These are phyloP conservation scores for Aspergillus baeticus DNA, from an alignment of 495 filamentous ascomycete genomes.

Conservation along the genomic window DNA sequence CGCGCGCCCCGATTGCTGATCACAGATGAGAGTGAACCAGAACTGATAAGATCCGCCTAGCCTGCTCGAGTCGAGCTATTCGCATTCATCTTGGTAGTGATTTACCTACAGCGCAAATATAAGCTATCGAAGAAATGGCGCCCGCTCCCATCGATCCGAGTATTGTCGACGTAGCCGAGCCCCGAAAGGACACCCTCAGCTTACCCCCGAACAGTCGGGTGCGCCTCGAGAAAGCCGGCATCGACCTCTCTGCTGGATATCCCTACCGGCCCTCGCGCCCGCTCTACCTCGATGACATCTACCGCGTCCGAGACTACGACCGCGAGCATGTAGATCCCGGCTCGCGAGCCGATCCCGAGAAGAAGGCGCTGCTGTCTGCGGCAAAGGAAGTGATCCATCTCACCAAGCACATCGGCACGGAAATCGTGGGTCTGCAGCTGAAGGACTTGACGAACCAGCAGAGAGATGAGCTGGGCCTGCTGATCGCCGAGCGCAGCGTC, in stretches of 20 bases:
- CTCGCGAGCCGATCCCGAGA: conserved; percentile 63
- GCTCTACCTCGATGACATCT: conserved; percentile 65
- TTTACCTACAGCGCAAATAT: background rate
- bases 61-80: background rate
- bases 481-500: conserved; percentile 71
- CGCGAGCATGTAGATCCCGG: conserved; percentile 60
- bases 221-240: conserved; percentile 61
- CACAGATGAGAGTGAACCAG: conserved; percentile 12
- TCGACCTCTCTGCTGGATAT: conserved; percentile 64
- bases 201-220: conserved; percentile 53
- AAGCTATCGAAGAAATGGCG: conserved; percentile 29
- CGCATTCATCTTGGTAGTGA: background rate
- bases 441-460: conserved; percentile 68
- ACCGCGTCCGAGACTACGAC: conserved; percentile 58
- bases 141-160: conserved; percentile 54
- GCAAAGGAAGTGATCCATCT: conserved; percentile 65
- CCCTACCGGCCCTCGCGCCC: conserved; percentile 65
- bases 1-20: no score
- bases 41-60: background rate
- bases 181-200: conserved; percentile 59
- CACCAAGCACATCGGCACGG: conserved; percentile 67
- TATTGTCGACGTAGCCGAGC: conserved; percentile 59
- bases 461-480: conserved; percentile 66
- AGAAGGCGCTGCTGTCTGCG: conserved; percentile 61
- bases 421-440: conserved; percentile 67